These are phyloP conservation scores for Irpex rosettiformis DNA, from an alignment of 1,284 basidiomycete genomes.

Conservation along the genomic window DNA sequence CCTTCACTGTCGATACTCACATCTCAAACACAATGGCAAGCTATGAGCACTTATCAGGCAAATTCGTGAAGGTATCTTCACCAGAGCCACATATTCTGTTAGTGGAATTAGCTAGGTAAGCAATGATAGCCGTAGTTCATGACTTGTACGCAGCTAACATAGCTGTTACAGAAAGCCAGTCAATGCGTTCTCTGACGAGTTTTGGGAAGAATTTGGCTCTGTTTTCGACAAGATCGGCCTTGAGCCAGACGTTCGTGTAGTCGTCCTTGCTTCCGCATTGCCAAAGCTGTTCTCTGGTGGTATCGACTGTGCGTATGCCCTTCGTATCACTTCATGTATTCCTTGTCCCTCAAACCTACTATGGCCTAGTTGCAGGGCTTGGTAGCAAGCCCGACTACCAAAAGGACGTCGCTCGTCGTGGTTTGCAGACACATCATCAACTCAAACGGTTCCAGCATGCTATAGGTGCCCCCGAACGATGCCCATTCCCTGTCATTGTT, in stretches of 20 bases:
- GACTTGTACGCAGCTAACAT: not conserved
- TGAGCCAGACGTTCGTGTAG: constrained; percentile 59
- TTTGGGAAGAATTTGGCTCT: constrained; percentile 68
- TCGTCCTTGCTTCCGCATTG: constrained; percentile 69
- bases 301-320: constrained; percentile 61
- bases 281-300: constrained; percentile 81
- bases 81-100: constrained; percentile 50
- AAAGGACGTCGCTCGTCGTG: constrained; percentile 52
- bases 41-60: constrained; percentile 26
- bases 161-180: constrained; percentile 54
- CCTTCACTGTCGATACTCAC: not conserved
- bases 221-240: constrained; percentile 57
- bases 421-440: constrained; percentile 45
- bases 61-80: constrained; percentile 52
- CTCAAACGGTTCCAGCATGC: constrained; percentile 72
- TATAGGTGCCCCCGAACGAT: constrained; percentile 68
- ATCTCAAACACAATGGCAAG: not conserved
- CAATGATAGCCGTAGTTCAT: constrained; percentile 1
- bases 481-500: constrained; percentile 81
- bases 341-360: constrained; percentile 1
- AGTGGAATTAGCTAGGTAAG: constrained; percentile 50
- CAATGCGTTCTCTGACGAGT: constrained; percentile 72
- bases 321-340: constrained; percentile 10
- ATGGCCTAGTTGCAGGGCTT: constrained; percentile 24
- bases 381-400: constrained; percentile 19